Percentiles rank a stretch among this genome's conserved stretches.
phyloP scores from a whole-genome alignment of 257 asterid genomes.

The Craterostigma plantagineum region DNA sequence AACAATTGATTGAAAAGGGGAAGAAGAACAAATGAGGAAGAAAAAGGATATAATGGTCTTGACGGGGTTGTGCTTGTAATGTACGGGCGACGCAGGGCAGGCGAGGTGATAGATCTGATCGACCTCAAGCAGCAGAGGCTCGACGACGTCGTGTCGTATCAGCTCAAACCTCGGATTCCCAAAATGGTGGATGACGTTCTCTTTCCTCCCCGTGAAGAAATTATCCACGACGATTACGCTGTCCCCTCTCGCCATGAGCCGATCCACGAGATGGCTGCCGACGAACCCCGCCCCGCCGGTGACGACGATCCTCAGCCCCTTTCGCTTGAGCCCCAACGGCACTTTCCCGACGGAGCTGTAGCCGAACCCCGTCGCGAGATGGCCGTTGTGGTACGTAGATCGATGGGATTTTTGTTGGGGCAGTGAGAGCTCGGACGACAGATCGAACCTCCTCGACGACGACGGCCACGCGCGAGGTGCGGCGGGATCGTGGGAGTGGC shows the following conservation, averaged over 20 bases:
- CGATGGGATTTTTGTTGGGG: constrained; percentile 15
- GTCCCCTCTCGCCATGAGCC: constrained; percentile 68
- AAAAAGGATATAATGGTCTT: constrained; percentile 86
- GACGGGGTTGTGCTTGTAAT: constrained; percentile 92
- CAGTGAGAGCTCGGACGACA: constrained; percentile 23
- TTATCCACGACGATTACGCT: constrained; percentile 95
- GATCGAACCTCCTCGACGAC: constrained; percentile 5
- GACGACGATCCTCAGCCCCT: constrained; percentile 64
- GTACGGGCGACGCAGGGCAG: constrained; percentile 98
- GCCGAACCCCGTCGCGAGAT: constrained; percentile 27
- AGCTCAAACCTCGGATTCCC: constrained; percentile 77
- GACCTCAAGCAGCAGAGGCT: constrained; percentile 72
- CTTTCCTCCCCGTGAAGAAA: constrained; percentile 86
- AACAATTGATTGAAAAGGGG: too few relatives aligned
- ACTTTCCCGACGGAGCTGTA: constrained; percentile 64
- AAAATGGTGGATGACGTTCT: constrained; percentile 79
- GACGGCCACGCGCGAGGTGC: constrained; percentile 2
- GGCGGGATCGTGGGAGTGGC: too few relatives aligned
- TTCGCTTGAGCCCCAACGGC: constrained; percentile 64
- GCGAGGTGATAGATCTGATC: constrained; percentile 99
- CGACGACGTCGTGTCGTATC: constrained; percentile 96
- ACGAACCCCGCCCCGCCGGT: constrained; percentile 98
- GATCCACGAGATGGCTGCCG: constrained; percentile 88
- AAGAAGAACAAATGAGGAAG: too few relatives aligned
- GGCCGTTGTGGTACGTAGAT: constrained; percentile 39